A percentile compares a stretch with the other conserved stretches of the same genome.
phyloP scores from a whole-genome alignment of 441 rosid species.

The Rhodomyrtus psidioides region DNA sequence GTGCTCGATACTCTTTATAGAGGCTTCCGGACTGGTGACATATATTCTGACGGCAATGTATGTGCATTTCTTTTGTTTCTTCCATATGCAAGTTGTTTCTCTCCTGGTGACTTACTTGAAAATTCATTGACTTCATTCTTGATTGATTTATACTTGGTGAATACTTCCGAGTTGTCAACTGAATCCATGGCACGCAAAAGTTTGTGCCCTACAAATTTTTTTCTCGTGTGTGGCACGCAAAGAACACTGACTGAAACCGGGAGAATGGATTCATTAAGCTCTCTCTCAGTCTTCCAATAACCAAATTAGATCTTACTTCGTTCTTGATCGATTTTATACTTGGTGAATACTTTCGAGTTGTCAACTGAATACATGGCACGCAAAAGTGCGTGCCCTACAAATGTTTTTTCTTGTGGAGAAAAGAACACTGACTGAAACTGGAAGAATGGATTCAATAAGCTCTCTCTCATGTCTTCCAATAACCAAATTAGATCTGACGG shows the following conservation, averaged over 20 bases:
- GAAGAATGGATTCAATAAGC: background rate
- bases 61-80: conserved; percentile 2
- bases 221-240: background rate
- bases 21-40: conserved; percentile 86
- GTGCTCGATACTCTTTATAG: conserved; percentile 62
- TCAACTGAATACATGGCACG: too few species aligned
- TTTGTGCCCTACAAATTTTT: background rate
- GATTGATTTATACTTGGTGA: background rate
- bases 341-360: too few species aligned
- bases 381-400: background rate
- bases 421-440: background rate
- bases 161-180: background rate
- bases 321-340: too few species aligned
- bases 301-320: too few species aligned
- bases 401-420: background rate
- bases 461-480: background rate
- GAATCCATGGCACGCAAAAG: background rate
- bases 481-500: background rate
- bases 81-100: background rate
- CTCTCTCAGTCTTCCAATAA: background rate
- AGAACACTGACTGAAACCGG: background rate
- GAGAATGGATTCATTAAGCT: background rate
- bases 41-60: conserved; percentile 72
- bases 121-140: background rate
- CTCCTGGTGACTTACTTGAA: background rate